Evolutionary conservation across 1,284 basidiomycete species (phyloP).

Genomic region (Phellopilus nigrolimitatus): DNA sequence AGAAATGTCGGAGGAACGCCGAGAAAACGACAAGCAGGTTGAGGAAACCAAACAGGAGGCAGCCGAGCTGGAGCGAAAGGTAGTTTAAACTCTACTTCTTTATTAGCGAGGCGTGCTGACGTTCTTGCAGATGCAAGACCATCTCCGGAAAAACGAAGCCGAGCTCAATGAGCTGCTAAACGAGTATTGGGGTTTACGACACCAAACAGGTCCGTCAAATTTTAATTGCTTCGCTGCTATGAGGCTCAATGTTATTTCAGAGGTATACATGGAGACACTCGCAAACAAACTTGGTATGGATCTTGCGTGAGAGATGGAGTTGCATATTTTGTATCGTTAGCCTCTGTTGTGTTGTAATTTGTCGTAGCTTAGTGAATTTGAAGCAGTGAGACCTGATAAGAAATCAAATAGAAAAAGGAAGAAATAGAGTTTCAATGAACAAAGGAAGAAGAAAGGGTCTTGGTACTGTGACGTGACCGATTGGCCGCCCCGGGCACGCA

Average conservation of each 20-base stretch:
- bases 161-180: slow-evolving; percentile 74
- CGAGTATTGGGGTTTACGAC: slow-evolving; percentile 77
- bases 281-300: slow-evolving; percentile 63
- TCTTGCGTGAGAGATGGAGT: slow-evolving; percentile 30
- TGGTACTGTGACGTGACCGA: too few species aligned
- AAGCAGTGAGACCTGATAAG: too few species aligned
- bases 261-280: slow-evolving; percentile 77
- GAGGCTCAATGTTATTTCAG: slow-evolving; percentile 33
- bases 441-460: too few species aligned
- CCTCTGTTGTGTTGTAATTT: not conserved
- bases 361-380: too few species aligned
- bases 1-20: slow-evolving; percentile 65
- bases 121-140: slow-evolving; percentile 59
- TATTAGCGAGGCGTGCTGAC: not conserved
- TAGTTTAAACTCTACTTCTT: slow-evolving; percentile 25
- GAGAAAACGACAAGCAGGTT: slow-evolving; percentile 70
- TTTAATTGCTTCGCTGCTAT: not conserved
- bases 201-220: slow-evolving; percentile 58
- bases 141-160: slow-evolving; percentile 63
- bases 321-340: not conserved
- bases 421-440: too few species aligned
- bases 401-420: too few species aligned
- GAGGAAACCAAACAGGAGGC: slow-evolving; percentile 69
- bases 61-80: slow-evolving; percentile 59
- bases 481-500: too few species aligned